phyloP scores from a whole-genome alignment of 1,284 basidiomycete genomes.

The Cutaneotrichosporon mucoides region DNA sequence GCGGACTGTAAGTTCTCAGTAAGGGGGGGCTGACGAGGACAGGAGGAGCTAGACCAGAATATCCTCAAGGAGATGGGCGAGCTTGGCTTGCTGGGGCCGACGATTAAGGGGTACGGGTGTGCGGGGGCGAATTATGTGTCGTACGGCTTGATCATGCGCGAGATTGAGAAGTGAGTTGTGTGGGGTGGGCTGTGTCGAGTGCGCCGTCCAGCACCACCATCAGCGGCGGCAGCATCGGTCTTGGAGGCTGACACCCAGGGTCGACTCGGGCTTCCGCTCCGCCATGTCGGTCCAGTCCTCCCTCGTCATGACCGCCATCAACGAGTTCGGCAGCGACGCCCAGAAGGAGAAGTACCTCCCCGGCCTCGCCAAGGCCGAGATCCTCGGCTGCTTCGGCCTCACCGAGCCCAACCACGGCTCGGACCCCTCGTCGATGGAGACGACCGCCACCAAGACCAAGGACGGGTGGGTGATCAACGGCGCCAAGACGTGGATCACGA shows the following conservation, averaged over 20 bases:
- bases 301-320: slow-evolving; percentile 95
- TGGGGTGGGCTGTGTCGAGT: slow-evolving; percentile 50
- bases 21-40: neutral
- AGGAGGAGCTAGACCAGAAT: slow-evolving; percentile 32
- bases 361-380: slow-evolving; percentile 66
- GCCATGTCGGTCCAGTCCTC: slow-evolving; percentile 93
- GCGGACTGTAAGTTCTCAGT: slow-evolving; percentile 66
- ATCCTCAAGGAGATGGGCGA: slow-evolving; percentile 87
- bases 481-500: slow-evolving; percentile 95
- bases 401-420: slow-evolving; percentile 97
- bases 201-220: too few relatives aligned
- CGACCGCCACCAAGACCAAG: slow-evolving; percentile 74
- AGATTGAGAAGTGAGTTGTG: slow-evolving; percentile 62
- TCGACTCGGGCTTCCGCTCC: slow-evolving; percentile 93
- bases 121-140: slow-evolving; percentile 85
- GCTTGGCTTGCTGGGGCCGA: slow-evolving; percentile 83
- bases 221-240: too few relatives aligned
- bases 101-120: slow-evolving; percentile 90
- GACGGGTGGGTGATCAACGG: slow-evolving; percentile 84
- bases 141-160: slow-evolving; percentile 88
- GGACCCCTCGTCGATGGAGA: slow-evolving; percentile 91
- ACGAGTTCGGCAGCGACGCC: slow-evolving; percentile 78
- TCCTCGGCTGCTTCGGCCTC: slow-evolving; percentile 91
- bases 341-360: slow-evolving; percentile 93
- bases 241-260: too few relatives aligned